Percentiles rank a stretch among this genome's conserved stretches.
Evolutionary conservation across 2,329 filamentous ascomycete genomes (phyloP).

Genomic region (Fusarium tupiense): DNA sequence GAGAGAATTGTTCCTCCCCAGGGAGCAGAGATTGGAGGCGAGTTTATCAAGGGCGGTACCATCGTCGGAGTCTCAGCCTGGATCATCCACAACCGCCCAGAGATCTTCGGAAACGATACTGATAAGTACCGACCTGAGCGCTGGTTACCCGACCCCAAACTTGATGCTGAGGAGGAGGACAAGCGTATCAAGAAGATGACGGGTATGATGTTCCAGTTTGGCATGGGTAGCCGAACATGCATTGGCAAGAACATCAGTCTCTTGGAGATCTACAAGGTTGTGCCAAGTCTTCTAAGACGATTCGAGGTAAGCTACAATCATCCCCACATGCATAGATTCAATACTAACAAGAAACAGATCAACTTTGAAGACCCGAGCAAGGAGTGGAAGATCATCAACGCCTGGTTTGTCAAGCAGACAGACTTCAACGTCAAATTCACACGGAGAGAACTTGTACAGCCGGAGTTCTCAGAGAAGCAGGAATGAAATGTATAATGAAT

Average conservation of each 20-base stretch:
- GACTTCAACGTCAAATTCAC: conserved; percentile 62
- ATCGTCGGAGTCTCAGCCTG: conserved; percentile 80
- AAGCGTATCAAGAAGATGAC: conserved; percentile 48
- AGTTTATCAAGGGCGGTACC: conserved; percentile 73
- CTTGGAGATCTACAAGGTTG: conserved; percentile 71
- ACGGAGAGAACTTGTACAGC: conserved; percentile 55
- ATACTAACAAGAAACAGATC: conserved; percentile 52
- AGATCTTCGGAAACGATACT: conserved; percentile 74
- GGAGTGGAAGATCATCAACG: conserved; percentile 69
- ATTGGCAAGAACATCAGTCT: conserved; percentile 74
- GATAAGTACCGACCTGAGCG: conserved; percentile 75
- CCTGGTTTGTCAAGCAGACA: conserved; percentile 71
- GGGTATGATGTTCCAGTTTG: conserved; percentile 65
- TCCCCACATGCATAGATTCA: fast-evolving
- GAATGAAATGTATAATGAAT: not conserved
- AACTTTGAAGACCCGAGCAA: conserved; percentile 61
- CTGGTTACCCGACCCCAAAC: conserved; percentile 62
- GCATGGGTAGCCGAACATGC: conserved; percentile 75
- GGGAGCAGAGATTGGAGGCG: conserved; percentile 71
- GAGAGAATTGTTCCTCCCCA: conserved; percentile 76
- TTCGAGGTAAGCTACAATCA: conserved; percentile 28
- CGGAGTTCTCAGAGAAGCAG: conserved; percentile 30
- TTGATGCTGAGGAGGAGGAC: conserved; percentile 54
- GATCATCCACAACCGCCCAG: conserved; percentile 74
- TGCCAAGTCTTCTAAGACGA: conserved; percentile 52